Base-by-base conservation (phyloP, 148 eudicot genomes). In the Camellia japonica region DNA sequence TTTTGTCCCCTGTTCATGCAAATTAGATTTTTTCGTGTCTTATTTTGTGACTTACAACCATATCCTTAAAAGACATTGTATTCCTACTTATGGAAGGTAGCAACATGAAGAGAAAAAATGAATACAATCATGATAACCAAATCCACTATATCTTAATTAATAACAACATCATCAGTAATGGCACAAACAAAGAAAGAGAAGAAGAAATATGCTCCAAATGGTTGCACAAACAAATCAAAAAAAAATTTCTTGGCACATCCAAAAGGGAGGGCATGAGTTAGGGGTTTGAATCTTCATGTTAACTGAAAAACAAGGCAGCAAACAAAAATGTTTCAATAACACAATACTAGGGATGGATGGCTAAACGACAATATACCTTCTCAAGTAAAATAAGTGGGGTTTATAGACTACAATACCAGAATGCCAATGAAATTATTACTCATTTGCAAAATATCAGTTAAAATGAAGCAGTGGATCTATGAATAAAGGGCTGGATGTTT, bases 191-290 rank as follows among this genome's bases (percentile, higher is more conserved):
- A 68, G 16, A 44, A 47, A 44, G 30, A 6, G n/a, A 46, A 16
- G n/a, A 49, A 49, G 52, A 6, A 10, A 69, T 44, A 46, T 69
- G 56, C 38, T 71, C 73, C 60, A 51, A 51, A 54, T 71, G 3
- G 38, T 70, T 18, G 73, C 73, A 44, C 55, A 51, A 71, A 71
- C 75, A 49, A 30, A 38, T 16, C 59, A n/a, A n/a, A n/a, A n/a
- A n/a, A n/a, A n/a, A n/a, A n/a, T n/a, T n/a, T n/a, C 43, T 15
- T 74, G 41, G 66, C 78, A 74, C 51, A 4, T 42, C 62, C 30
- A 59, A 74, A 4, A 11, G 55, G 52, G 49, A 61, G 43, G 44
- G 11, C 38, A 2, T 2, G 30, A 47, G 56, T 51, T n/a, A 19
- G 58, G 56, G 41, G 41, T 47, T 70, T 18, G 54, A 47, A 19